These are phyloP conservation scores for Sporothrix euskadiensis DNA, from an alignment of 2,329 filamentous ascomycete species.

Conservation along the genomic window DNA sequence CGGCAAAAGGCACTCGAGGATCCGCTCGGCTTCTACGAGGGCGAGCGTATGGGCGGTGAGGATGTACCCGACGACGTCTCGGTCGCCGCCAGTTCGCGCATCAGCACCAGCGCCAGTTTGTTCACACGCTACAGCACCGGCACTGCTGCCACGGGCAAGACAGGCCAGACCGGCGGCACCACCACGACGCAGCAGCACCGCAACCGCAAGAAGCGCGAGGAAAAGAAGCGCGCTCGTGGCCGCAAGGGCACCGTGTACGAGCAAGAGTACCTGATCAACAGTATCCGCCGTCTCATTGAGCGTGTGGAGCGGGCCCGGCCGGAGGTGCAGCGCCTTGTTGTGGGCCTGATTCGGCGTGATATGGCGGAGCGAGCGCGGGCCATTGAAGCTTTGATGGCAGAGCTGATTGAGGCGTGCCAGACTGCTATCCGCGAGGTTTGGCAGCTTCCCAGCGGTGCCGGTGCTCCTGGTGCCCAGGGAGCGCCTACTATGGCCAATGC, in stretches of 20 bases:
- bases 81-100: constrained; percentile 76
- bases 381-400: constrained; percentile 70
- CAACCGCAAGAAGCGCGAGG: constrained; percentile 80
- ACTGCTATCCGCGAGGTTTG: constrained; percentile 70
- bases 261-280: constrained; percentile 93
- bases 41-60: constrained; percentile 54
- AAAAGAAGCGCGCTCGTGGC: constrained; percentile 89
- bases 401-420: constrained; percentile 70
- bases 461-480: constrained; percentile 30
- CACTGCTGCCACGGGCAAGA: constrained; percentile 56
- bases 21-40: constrained; percentile 85
- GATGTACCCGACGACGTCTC: constrained; percentile 84
- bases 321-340: constrained; percentile 73
- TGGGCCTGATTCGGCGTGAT: constrained; percentile 72
- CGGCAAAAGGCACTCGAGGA: constrained; percentile 78
- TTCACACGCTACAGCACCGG: constrained; percentile 87
- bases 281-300: constrained; percentile 78
- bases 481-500: neutral
- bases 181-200: constrained; percentile 55
- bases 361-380: constrained; percentile 88
- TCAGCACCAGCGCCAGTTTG: constrained; percentile 80
- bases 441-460: constrained; percentile 29
- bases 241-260: constrained; percentile 98
- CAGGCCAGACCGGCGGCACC: constrained; percentile 29
- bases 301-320: constrained; percentile 70